Evolutionary conservation across 2,329 filamentous ascomycete species (phyloP).

Genomic region (Aschersonia sp.): DNA sequence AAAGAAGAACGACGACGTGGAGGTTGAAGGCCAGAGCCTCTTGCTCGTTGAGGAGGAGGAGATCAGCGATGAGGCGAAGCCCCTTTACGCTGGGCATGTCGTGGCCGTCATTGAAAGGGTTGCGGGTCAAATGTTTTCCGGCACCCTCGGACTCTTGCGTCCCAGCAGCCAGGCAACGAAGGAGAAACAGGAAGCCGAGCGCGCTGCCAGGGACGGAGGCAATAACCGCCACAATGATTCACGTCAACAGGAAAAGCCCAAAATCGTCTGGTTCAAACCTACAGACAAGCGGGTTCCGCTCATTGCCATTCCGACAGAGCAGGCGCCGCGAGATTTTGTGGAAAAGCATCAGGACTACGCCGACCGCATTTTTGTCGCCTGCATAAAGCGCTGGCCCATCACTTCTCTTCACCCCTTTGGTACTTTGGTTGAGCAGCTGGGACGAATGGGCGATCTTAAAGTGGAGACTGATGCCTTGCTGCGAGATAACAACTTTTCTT

Average conservation of each 20-base stretch:
- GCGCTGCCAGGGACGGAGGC: slow-evolving; percentile 73
- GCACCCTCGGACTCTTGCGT: slow-evolving; percentile 81
- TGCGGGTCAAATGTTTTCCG: slow-evolving; percentile 97
- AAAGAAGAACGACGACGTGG: slow-evolving; percentile 99
- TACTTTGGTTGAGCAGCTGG: slow-evolving; percentile 91
- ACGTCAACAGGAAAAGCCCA: slow-evolving; percentile 82
- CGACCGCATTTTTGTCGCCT: slow-evolving; percentile 95
- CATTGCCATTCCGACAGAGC: slow-evolving; percentile 95
- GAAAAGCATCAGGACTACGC: slow-evolving; percentile 97
- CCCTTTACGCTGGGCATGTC: slow-evolving; percentile 89
- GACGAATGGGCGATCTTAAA: slow-evolving; percentile 92
- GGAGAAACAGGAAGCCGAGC: slow-evolving; percentile 97
- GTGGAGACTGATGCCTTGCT: slow-evolving; percentile 95
- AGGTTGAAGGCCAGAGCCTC: slow-evolving; percentile 94
- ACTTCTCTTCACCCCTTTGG: slow-evolving; percentile 98
- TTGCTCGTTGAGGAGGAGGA: slow-evolving; percentile 96
- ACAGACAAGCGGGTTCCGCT: slow-evolving; percentile 97
- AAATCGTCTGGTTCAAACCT: slow-evolving; percentile 99
- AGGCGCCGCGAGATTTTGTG: slow-evolving; percentile 93
- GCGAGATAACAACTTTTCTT: slow-evolving; percentile 96
- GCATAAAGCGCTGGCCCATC: slow-evolving; percentile 99
- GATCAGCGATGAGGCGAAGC: slow-evolving; percentile 96
- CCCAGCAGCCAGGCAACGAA: slow-evolving; percentile 98
- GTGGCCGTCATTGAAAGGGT: slow-evolving; percentile 96
- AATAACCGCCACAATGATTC: slow-evolving; percentile 59